Evolutionary conservation across 2,329 filamentous ascomycete genomes (phyloP).

Genomic region (Sporothrix inflata): DNA sequence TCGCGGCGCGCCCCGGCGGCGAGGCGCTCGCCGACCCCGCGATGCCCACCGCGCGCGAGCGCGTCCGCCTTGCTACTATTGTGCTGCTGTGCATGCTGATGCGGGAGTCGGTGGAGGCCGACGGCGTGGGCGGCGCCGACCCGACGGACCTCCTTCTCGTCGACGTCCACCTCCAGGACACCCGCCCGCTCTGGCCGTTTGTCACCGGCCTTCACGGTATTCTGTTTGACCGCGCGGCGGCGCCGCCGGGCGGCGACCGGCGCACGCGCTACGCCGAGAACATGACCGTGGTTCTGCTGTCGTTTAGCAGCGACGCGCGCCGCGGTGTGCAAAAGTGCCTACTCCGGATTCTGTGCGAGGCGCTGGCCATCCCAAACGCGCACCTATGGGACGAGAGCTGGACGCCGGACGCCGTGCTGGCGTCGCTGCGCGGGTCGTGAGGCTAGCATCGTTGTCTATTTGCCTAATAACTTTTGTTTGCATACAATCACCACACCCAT

Average conservation of each 20-base stretch:
- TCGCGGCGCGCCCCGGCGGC: not conserved
- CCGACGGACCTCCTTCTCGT: slow-evolving; percentile 10
- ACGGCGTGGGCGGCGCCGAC: not conserved
- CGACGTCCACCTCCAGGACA: not conserved
- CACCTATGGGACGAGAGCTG: slow-evolving; percentile 9
- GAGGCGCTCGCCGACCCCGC: slow-evolving; percentile 5
- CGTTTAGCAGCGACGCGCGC: slow-evolving; percentile 24
- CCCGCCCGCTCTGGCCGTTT: slow-evolving; percentile 7
- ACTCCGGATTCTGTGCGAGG: slow-evolving; percentile 20
- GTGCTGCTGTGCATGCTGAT: slow-evolving; percentile 9
- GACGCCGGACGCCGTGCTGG: slow-evolving; percentile 27
- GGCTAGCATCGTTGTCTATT: not conserved
- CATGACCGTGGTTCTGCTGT: slow-evolving; percentile 26
- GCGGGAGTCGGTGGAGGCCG: not conserved
- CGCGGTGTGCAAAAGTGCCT: slow-evolving; percentile 28
- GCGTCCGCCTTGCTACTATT: not conserved
- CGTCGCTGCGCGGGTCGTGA: slow-evolving; percentile 23
- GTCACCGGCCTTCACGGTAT: slow-evolving; percentile 13
- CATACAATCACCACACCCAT: too few species aligned
- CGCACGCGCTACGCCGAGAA: slow-evolving; percentile 21
- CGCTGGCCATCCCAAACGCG: not conserved
- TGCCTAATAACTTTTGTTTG: not conserved
- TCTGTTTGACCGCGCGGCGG: slow-evolving; percentile 6
- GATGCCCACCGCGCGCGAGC: not conserved
- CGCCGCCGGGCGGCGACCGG: slow-evolving; percentile 3